Conservation (phyloP, 2,329 filamentous ascomycete species). For the Epichloe gansuensis region DNA sequence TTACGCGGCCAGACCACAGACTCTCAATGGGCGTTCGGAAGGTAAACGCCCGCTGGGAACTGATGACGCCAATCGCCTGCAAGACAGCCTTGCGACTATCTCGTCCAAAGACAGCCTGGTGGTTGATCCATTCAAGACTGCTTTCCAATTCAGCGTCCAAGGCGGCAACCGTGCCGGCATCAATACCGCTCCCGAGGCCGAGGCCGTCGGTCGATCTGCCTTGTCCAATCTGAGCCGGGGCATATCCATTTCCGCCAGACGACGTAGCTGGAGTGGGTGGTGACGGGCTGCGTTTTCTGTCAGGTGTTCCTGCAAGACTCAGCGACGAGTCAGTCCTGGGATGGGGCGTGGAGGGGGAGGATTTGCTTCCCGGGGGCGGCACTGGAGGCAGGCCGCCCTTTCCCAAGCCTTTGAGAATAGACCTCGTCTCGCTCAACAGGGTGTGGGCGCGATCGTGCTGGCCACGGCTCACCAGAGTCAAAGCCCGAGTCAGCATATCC, state of each 20-base stretch:
- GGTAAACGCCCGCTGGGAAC: constrained; percentile 84
- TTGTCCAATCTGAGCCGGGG: constrained; percentile 31
- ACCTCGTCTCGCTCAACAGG: constrained; percentile 81
- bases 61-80: constrained; percentile 93
- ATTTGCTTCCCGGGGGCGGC: constrained; percentile 42
- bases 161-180: constrained; percentile 66
- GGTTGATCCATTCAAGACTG: constrained; percentile 92
- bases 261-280: constrained; percentile 37
- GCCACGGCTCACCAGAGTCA: constrained; percentile 79
- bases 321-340: constrained; percentile 31
- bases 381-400: constrained; percentile 90
- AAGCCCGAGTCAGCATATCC: constrained; percentile 87
- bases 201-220: constrained; percentile 45
- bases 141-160: constrained; percentile 85
- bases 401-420: constrained; percentile 87
- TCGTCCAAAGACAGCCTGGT: constrained; percentile 85
- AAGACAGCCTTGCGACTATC: constrained; percentile 92
- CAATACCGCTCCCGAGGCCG: constrained; percentile 61
- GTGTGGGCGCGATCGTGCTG: constrained; percentile 92
- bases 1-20: constrained; percentile 74
- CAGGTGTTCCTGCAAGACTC: constrained; percentile 32
- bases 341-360: constrained; percentile 37
- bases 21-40: constrained; percentile 83
- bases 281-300: constrained; percentile 43
- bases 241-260: constrained; percentile 26